These are phyloP conservation scores for Glebionis coronaria DNA, from an alignment of 129 eudicot genomes.

Conservation along the genomic window DNA sequence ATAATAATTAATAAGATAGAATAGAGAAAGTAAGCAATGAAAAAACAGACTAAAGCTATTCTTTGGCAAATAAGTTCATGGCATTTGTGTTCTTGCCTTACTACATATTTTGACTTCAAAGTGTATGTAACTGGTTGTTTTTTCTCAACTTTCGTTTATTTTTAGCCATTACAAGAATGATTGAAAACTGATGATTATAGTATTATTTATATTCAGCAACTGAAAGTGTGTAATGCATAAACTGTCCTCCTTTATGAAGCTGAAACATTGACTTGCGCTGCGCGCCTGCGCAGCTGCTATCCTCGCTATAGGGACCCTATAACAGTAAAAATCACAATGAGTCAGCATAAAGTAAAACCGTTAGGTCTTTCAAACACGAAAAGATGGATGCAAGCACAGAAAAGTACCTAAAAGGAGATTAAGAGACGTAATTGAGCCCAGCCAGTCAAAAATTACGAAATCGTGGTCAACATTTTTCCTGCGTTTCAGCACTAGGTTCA, in stretches of 20 bases:
- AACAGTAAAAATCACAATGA: background rate
- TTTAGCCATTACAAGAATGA: too few relatives aligned
- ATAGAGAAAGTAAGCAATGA: too few relatives aligned
- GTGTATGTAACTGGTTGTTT: slow-evolving; percentile 19
- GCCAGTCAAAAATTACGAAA: slow-evolving; percentile 89
- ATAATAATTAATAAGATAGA: too few relatives aligned
- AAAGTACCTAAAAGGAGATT: slow-evolving; percentile 86
- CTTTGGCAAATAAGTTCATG: too few relatives aligned
- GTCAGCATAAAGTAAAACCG: background rate
- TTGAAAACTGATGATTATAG: background rate
- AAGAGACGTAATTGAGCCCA: slow-evolving; percentile 92
- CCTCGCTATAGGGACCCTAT: slow-evolving; percentile 9
- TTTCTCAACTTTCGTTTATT: too few relatives aligned
- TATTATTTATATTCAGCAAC: slow-evolving; percentile 26
- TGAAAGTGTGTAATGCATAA: background rate
- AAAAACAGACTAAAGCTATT: too few relatives aligned
- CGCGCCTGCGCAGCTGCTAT: slow-evolving; percentile 10
- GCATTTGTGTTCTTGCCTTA: too few relatives aligned
- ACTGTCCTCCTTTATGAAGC: background rate
- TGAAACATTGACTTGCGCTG: slow-evolving; percentile 4
- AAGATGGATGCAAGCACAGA: background rate
- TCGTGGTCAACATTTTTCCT: too few relatives aligned
- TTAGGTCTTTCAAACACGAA: background rate
- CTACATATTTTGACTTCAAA: too few relatives aligned
- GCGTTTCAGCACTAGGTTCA: too few relatives aligned